phyloP scores from a whole-genome alignment of 768 basidiomycete genomes.

The Albatrellus ellisii region DNA sequence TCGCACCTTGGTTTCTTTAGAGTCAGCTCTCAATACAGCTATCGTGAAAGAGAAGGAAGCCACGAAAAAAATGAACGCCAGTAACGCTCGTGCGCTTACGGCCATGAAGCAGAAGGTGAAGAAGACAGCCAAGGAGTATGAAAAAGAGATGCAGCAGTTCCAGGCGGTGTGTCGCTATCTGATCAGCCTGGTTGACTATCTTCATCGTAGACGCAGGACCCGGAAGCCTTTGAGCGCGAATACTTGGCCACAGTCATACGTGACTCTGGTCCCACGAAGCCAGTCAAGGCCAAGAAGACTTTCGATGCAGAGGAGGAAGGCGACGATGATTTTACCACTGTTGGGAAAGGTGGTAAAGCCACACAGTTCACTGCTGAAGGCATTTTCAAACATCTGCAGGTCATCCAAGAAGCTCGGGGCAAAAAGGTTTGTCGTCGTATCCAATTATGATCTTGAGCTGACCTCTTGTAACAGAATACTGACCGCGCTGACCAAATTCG shows the following conservation, averaged over 20 bases:
- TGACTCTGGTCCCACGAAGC: slow-evolving; percentile 18
- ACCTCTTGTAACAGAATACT: slow-evolving; percentile 55
- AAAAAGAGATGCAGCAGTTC: slow-evolving; percentile 65
- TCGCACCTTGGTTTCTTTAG: slow-evolving; percentile 61
- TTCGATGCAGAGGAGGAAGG: slow-evolving; percentile 29
- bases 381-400: slow-evolving; percentile 86
- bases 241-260: slow-evolving; percentile 41
- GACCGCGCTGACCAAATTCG: slow-evolving; percentile 92
- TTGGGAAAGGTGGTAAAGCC: slow-evolving; percentile 80
- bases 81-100: slow-evolving; percentile 86
- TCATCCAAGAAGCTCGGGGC: slow-evolving; percentile 87
- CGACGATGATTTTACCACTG: slow-evolving; percentile 71
- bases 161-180: slow-evolving; percentile 42
- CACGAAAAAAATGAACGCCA: slow-evolving; percentile 94
- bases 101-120: slow-evolving; percentile 98
- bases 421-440: slow-evolving; percentile 58
- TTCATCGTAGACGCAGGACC: slow-evolving; percentile 41
- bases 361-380: slow-evolving; percentile 72
- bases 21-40: slow-evolving; percentile 58
- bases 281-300: slow-evolving; percentile 25
- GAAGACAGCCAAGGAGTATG: slow-evolving; percentile 83
- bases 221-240: slow-evolving; percentile 75
- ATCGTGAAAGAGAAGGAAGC: slow-evolving; percentile 81
- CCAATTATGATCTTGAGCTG: not conserved
- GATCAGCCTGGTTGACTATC: not conserved